Evolutionary conservation across 768 basidiomycete species (phyloP).

Genomic region (Pleurotus eryngii): DNA sequence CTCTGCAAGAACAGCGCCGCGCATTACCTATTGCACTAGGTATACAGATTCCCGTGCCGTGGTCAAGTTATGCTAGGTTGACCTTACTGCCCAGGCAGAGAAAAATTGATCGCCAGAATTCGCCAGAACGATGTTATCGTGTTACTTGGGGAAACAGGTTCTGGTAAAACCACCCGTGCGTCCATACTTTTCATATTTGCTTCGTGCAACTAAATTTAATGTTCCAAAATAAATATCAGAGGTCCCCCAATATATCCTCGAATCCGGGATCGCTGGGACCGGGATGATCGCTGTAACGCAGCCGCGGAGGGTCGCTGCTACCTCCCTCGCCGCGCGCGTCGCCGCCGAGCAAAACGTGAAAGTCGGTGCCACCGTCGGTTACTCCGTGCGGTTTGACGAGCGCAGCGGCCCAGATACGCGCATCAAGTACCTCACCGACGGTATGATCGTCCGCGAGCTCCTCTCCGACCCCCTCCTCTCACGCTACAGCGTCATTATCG

Average conservation of each 20-base stretch:
- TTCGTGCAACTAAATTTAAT: too few species aligned
- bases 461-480: constrained; percentile 73
- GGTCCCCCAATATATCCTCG: constrained; percentile 92
- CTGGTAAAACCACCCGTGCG: constrained; percentile 97
- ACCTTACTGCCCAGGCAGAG: constrained; percentile 50
- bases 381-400: constrained; percentile 96
- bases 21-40: constrained; percentile 81
- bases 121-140: constrained; percentile 79
- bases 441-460: constrained; percentile 94
- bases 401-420: constrained; percentile 64
- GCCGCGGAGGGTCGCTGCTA: constrained; percentile 93
- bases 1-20: constrained; percentile 60
- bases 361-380: constrained; percentile 82
- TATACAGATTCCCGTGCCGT: constrained; percentile 22
- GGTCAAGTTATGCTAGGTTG: not conserved
- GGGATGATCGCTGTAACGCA: constrained; percentile 92
- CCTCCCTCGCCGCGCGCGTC: constrained; percentile 88
- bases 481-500: constrained; percentile 82
- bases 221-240: constrained; percentile 46
- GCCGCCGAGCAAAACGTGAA: constrained; percentile 74
- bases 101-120: constrained; percentile 72
- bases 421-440: constrained; percentile 97
- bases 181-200: constrained; percentile 16
- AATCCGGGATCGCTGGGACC: constrained; percentile 66
- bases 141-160: constrained; percentile 94